These are phyloP conservation scores for Heterobasidion annosum DNA, from an alignment of 1,284 basidiomycete species.

Conservation along the genomic window DNA sequence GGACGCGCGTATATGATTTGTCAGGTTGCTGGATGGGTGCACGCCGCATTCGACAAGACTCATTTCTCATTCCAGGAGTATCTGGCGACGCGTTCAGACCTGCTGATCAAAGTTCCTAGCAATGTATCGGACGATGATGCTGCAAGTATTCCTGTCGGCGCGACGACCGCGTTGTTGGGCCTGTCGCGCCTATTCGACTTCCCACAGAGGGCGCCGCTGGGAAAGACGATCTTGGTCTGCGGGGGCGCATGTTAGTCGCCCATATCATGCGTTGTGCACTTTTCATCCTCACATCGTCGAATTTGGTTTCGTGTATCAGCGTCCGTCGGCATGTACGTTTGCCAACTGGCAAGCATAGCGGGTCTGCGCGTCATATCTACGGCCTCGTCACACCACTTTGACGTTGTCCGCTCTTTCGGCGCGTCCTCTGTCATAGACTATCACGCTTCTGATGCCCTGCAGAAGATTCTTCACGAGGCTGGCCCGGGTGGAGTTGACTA, in stretches of 20 bases:
- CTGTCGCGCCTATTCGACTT: neutral
- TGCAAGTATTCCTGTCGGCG: neutral
- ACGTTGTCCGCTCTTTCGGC: constrained; percentile 27
- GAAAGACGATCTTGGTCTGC: neutral
- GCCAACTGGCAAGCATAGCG: neutral
- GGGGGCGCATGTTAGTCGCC: neutral
- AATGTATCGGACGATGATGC: neutral
- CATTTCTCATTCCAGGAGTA: neutral
- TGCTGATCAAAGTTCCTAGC: neutral
- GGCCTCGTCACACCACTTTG: constrained; percentile 27
- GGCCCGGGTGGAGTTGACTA: constrained; percentile 11
- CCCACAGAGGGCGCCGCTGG: neutral
- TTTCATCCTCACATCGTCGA: neutral
- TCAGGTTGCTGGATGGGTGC: neutral
- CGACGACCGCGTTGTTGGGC: neutral
- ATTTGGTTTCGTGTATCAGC: neutral
- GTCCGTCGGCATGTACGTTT: neutral
- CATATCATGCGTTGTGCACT: neutral
- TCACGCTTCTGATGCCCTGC: constrained; percentile 14
- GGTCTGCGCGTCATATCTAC: constrained; percentile 23
- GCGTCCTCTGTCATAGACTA: constrained; percentile 30
- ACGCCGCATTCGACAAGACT: neutral
- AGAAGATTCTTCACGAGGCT: constrained; percentile 16
- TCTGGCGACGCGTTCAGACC: neutral
- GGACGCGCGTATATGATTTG: neutral